Base-by-base conservation (phyloP, 257 asterid species). In the Solanum boliviense region DNA sequence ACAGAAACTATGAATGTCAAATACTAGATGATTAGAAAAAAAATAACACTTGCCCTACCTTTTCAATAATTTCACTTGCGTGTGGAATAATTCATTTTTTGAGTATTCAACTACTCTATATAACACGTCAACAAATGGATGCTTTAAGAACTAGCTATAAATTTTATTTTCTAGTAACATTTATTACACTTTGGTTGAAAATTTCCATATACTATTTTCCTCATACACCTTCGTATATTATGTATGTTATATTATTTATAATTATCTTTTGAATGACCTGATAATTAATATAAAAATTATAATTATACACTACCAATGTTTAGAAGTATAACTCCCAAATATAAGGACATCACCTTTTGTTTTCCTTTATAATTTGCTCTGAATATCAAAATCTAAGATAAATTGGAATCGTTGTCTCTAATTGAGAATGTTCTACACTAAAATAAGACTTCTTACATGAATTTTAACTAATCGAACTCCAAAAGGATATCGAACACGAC, bases 41-140 rank as follows among this genome's bases (percentile, higher is more conserved):
- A 2, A 75, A 36, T 16, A 52, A 75, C 89, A 20, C 11, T 41
- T 29, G 25, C 56, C 41, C 13, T 29, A 27, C 27, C 25, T 23
- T 16, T 82, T 32, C 58, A 83, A 38, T 72, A 74, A 38, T 72
- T 74, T 46, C 31, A 44, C 70, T 83, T 65, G 87, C 88, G 38
- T 87, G 31, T 48, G 60, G 36, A 73, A 21, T 71, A 87, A 84
- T 73, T 67, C 84, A 83, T 32, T 16, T 74, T 15, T 20, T 36
- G 6, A 20, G 9, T 74, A 74, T 13, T 83, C 81, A 41, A 87
- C 44, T 67, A 81, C 87, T 31, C n/a, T 31, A 65, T 56, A 18
- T 32, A n/a, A 56, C 10, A 12, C n/a, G 85, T 89, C 87, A 46
- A 86, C 83, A 86, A 88, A 76, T 78, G 65, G 83, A 88, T 16